Percentiles rank a stretch among this genome's conserved stretches.
These are phyloP conservation scores for Sisymbrium altissimum DNA, from an alignment of 345 rosid genomes.

Conservation along the genomic window DNA sequence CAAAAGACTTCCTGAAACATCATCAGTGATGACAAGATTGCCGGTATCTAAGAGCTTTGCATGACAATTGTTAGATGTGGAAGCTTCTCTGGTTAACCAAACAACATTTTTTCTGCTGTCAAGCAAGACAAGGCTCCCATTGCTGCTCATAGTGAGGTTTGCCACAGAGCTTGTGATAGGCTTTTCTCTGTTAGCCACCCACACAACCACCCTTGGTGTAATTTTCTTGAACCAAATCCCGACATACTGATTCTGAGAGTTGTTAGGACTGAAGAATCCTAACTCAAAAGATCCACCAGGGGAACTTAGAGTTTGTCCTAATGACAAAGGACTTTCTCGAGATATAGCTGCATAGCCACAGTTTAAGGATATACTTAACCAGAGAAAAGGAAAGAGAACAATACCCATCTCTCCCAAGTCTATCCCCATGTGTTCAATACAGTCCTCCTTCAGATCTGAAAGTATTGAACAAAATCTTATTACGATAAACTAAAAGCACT, in stretches of 20 bases:
- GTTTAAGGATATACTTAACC: not conserved
- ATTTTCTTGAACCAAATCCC: conserved; percentile 38
- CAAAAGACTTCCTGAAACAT: conserved; percentile 12
- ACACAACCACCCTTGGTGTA: conserved; percentile 24
- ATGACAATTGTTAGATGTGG: conserved; percentile 17
- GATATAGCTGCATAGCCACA: conserved; percentile 6
- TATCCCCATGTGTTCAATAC: not conserved
- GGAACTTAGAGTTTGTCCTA: conserved; percentile 19
- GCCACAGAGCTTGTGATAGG: conserved; percentile 8
- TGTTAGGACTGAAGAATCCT: conserved; percentile 27
- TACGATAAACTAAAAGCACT: not conserved
- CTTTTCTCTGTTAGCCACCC: conserved; percentile 37
- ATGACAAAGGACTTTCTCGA: not conserved
- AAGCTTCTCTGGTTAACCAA: conserved; percentile 11
- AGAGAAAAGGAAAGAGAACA: conserved; percentile 2
- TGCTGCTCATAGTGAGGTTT: conserved; percentile 9
- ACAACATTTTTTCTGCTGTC: conserved; percentile 10
- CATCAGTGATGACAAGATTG: conserved; percentile 23
- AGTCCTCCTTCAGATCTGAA: conserved; percentile 7
- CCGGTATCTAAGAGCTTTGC: conserved; percentile 27
- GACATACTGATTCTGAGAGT: conserved; percentile 13
- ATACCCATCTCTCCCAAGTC: not conserved
- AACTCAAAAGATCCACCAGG: conserved; percentile 19
- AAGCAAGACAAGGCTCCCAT: conserved; percentile 23
- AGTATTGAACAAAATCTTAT: not conserved